Evolutionary conservation across 2,329 filamentous ascomycete species (phyloP), one percentile per base, ranked within the genome.

Genomic region (Botrytis sinoallii): DNA sequence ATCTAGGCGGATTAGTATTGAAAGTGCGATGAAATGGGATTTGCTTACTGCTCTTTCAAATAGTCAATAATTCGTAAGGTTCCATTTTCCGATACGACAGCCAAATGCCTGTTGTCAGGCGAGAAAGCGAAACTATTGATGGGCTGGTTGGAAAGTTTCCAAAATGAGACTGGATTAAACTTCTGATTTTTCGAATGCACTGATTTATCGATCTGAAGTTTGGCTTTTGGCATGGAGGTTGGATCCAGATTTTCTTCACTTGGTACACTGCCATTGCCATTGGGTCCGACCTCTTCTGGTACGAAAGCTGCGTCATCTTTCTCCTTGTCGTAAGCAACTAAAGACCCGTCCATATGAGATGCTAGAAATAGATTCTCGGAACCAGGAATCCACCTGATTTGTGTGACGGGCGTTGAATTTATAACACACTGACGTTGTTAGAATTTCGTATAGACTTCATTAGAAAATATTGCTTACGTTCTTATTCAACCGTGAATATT

Each of bases 251-350:
- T 77, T n/a, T 77, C 79, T 80, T 82, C 76, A 77, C 77, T 74
- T 73, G 80, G 70, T 70, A 75, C 72, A 75, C 78, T 75, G 75
- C 81, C 76, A 75, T 81, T 78, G 73, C 78, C 74, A 75, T 80
- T 70, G 74, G 77, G 16, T 70, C 74, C 75, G 73, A 88, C 85
- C 48, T 92, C 88, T 80, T 97, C 94, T 0, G 92, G 87, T 4
- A 89, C 86, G 79, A 97, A 96, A 1, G 90, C 86, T 0, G 91
- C 90, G 81, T 98, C 95, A 76, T 98, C 95, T 81, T 96, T 97
- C 80, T 98, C 95, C 83, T 98, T 99, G 83, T 99, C 96, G 78
- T 98, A 99, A 1, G 98, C 94, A 4, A 99, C 88, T 63, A 99
- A 83, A 4, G 92, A 92, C 1, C 96, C 96, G 80, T 99, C 95